Base-by-base conservation (phyloP, 805 yeast species). In the Pichia sporocuriosa region DNA sequence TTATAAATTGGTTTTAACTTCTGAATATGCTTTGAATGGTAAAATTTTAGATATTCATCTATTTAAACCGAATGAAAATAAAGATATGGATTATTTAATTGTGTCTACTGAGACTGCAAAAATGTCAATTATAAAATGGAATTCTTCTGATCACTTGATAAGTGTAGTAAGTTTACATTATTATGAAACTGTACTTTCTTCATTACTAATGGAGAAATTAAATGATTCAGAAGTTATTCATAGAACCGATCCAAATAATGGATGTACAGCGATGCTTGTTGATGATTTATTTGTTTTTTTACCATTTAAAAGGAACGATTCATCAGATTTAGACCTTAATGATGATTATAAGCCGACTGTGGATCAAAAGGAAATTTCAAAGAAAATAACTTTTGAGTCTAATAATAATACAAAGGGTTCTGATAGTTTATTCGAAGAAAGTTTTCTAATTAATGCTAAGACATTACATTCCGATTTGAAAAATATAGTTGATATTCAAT, bases 91-190 rank as follows among this genome's bases (percentile, higher is more conserved):
- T 51, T 77, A 74, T 46, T 50, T 93, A 26, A 59, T 82, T 2
- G 64, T 90, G 4, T 65, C 84, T 12, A 83, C 94, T 10, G 75
- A 78, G 45, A 66, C 66, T 39, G 96, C 96, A 24, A 90, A 90
- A 57, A 54, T 88, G 30, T 84, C 94, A 0, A 62, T 89, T 15
- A 61, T 90, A 23, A 70, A 71, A 42, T 93, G 95, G 85, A 81
- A 87, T 53, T 58, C 61, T 4, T 59, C 54, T 4, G 56, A 52
- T n/a, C 68, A 76, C 48, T 53, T 72, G 1, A 67, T 90, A n/a
- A 67, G 72, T 21, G 85, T 96, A 0, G 71, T 77, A 1, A 84
- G 95, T 38, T 65, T 93, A 39, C 98, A 93, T 63, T 87, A 75
- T 57, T 93, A 89, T 59, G 97, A 90, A 52, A 74, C 77, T 33